phyloP scores from a whole-genome alignment of 805 yeast species.

The Monosporozyma servazzii region DNA sequence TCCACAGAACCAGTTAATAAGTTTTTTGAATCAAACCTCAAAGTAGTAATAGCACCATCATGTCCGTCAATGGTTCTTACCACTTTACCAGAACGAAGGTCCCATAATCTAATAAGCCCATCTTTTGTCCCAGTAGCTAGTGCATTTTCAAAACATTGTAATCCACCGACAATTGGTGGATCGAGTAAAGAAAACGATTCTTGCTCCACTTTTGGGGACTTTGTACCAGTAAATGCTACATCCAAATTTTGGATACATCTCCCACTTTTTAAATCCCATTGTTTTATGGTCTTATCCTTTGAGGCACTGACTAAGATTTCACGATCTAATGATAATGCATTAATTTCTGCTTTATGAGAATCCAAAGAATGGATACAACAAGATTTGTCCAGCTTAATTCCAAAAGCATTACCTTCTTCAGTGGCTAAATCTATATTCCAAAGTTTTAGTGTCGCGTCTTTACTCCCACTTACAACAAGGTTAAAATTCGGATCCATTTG shows the following conservation, averaged over 20 bases:
- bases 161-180: constrained; percentile 47
- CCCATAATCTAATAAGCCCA: constrained; percentile 70
- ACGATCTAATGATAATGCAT: constrained; percentile 48
- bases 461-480: constrained; percentile 42
- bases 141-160: constrained; percentile 67
- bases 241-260: constrained; percentile 63
- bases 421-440: constrained; percentile 43
- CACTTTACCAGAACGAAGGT: constrained; percentile 59
- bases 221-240: constrained; percentile 29
- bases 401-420: constrained; percentile 13
- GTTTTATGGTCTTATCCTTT: constrained; percentile 59
- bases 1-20: constrained; percentile 57
- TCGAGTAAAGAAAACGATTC: background rate
- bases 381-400: constrained; percentile 17
- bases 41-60: constrained; percentile 54
- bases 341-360: constrained; percentile 58
- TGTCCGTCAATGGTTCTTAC: constrained; percentile 56
- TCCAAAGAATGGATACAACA: constrained; percentile 44
- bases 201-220: constrained; percentile 7
- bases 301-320: constrained; percentile 56
- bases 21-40: constrained; percentile 57
- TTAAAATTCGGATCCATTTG: constrained; percentile 43
- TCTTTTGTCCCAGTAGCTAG: constrained; percentile 71
- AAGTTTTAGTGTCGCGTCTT: constrained; percentile 52
- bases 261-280: constrained; percentile 64